Evolutionary conservation across 495 filamentous ascomycete genomes (phyloP).

Genomic region (Cairneyella variabilis): DNA sequence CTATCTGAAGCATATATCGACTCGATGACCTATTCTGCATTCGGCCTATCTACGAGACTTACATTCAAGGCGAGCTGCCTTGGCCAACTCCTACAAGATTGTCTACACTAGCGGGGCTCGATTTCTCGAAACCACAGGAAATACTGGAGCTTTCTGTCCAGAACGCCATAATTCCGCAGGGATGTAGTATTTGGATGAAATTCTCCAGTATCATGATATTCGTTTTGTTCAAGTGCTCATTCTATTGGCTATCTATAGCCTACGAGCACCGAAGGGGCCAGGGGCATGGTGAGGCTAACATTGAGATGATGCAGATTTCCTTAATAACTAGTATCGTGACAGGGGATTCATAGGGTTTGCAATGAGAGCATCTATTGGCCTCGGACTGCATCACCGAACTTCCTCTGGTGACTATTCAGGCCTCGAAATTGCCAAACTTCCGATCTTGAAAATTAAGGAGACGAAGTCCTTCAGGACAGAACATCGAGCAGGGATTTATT

Average conservation of each 20-base stretch:
- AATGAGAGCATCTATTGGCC: too few species aligned
- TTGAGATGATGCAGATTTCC: background rate
- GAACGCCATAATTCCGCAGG: conserved; percentile 1
- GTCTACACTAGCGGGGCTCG: conserved; percentile 5
- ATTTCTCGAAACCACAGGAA: conserved; percentile 10
- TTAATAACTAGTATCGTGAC: too few species aligned
- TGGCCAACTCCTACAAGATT: conserved; percentile 1
- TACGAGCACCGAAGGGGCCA: conserved; percentile 3
- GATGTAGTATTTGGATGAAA: conserved; percentile 7
- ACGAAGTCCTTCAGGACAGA: too few species aligned
- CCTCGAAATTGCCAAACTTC: too few species aligned
- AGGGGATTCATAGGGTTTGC: too few species aligned
- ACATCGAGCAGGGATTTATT: too few species aligned
- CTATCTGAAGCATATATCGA: conserved; percentile 12
- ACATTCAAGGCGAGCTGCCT: background rate
- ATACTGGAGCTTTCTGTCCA: conserved; percentile 5
- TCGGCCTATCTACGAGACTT: background rate
- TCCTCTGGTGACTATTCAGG: too few species aligned
- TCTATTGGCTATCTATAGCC: conserved; percentile 6
- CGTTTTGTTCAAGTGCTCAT: conserved; percentile 4
- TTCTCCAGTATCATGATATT: conserved; percentile 11
- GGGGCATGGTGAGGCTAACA: conserved; percentile 7
- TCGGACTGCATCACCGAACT: too few species aligned
- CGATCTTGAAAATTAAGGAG: too few species aligned
- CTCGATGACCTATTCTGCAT: conserved; percentile 4